Evolutionary conservation across 148 eudicot genomes (phyloP).

Genomic region (Selenicereus undatus): DNA sequence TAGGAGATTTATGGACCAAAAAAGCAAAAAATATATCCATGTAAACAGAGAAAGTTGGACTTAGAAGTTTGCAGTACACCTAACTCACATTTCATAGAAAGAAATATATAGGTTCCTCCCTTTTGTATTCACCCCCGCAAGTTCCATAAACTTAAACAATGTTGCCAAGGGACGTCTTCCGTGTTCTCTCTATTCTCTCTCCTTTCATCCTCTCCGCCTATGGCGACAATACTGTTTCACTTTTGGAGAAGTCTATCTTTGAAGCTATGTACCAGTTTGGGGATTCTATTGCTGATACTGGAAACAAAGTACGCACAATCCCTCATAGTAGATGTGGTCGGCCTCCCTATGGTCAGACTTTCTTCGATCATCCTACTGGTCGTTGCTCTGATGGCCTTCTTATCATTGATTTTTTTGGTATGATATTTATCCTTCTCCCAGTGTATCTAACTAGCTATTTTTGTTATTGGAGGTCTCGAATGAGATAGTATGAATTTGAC

Average conservation of each 20-base stretch:
- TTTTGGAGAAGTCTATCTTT: not conserved
- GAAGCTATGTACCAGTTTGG: slow-evolving; percentile 11
- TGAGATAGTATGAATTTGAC: no score
- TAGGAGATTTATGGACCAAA: no score
- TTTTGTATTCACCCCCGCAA: no score
- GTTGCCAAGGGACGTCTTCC: not conserved
- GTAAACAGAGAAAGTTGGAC: no score
- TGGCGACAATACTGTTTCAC: not conserved
- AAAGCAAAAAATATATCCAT: no score
- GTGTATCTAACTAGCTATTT: no score
- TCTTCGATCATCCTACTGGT: not conserved
- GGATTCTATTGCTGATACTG: slow-evolving; percentile 6
- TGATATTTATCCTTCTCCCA: not conserved
- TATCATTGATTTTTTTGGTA: slow-evolving; percentile 6
- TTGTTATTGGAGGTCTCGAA: no score
- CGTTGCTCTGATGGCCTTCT: slow-evolving; percentile 13
- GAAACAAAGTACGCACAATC: not conserved
- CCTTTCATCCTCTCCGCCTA: not conserved
- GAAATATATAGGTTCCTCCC: no score
- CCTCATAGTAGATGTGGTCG: not conserved
- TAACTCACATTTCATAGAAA: no score
- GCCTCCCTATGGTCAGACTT: slow-evolving; percentile 6
- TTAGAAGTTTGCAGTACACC: no score
- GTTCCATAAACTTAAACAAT: no score
- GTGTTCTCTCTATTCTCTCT: not conserved